Percentiles rank a stretch among this genome's conserved stretches.
Conservation (phyloP, 1,284 basidiomycete species). For the Anthracocystis walkeri region DNA sequence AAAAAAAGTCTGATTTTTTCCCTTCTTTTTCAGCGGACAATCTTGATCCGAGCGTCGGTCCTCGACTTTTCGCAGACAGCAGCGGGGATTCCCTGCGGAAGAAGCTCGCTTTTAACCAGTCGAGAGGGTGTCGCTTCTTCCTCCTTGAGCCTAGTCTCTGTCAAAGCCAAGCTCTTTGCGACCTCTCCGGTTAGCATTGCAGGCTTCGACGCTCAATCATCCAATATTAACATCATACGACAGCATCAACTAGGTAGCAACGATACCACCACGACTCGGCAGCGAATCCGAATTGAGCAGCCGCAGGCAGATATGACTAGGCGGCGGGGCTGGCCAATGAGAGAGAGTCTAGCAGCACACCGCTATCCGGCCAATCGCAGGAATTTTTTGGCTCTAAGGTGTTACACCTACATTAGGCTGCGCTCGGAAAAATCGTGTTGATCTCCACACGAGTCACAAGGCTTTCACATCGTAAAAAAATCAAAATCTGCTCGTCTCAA, state of each 20-base stretch:
- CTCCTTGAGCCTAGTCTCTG: background rate
- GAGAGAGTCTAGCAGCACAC: constrained; percentile 6
- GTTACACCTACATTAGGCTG: constrained; percentile 1
- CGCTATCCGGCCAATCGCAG: constrained; percentile 20
- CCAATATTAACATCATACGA: background rate
- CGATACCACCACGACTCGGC: background rate
- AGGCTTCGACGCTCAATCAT: background rate
- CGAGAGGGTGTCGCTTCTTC: background rate
- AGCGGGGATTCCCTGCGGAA: constrained; percentile 8
- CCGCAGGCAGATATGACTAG: constrained; percentile 6
- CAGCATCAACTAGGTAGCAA: background rate
- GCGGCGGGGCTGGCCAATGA: constrained; percentile 41
- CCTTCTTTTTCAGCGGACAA: constrained; percentile 16
- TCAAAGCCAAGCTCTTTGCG: background rate
- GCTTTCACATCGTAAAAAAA: no score
- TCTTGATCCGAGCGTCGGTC: constrained; percentile 16
- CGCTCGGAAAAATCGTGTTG: background rate
- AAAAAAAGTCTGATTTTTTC: background rate
- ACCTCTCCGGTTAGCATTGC: background rate
- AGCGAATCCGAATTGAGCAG: background rate
- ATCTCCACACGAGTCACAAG: background rate
- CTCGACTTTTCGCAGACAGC: constrained; percentile 4
- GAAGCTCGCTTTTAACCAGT: constrained; percentile 23
- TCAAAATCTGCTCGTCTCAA: no score
- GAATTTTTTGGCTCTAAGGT: background rate